These are phyloP conservation scores for Talaromyces sp. DNA, from an alignment of 2,329 filamentous ascomycete species.

Conservation along the genomic window DNA sequence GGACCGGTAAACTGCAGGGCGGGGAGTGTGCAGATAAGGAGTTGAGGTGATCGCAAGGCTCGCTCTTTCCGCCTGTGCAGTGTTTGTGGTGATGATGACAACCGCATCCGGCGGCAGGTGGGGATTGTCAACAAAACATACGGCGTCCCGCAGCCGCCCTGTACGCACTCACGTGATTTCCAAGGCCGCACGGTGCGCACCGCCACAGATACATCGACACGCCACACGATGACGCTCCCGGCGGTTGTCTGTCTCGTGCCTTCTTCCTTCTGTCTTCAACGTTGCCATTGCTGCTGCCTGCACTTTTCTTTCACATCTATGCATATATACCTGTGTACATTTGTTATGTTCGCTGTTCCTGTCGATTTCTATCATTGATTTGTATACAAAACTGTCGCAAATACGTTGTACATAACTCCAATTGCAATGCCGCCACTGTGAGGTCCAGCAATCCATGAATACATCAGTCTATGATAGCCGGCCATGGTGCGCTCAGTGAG, in stretches of 20 bases:
- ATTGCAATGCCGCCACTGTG: slow-evolving; percentile 26
- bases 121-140: slow-evolving; percentile 34
- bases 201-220: background rate
- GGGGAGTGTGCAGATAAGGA: background rate
- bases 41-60: slow-evolving; percentile 1
- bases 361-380: background rate
- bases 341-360: background rate
- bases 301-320: background rate
- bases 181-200: background rate
- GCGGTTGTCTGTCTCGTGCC: background rate
- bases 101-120: background rate
- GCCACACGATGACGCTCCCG: background rate
- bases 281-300: background rate
- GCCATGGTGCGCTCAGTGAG: slow-evolving; percentile 16
- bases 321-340: background rate
- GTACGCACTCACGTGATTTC: slow-evolving; percentile 14
- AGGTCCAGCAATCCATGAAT: slow-evolving; percentile 22
- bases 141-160: slow-evolving; percentile 21
- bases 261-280: background rate
- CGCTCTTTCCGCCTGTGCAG: slow-evolving; percentile 3
- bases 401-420: background rate
- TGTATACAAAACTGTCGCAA: background rate
- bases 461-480: slow-evolving; percentile 15
- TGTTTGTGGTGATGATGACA: background rate
- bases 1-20: background rate